Base-by-base conservation (phyloP, 257 asterid species). In the Fraxinus anomala region DNA sequence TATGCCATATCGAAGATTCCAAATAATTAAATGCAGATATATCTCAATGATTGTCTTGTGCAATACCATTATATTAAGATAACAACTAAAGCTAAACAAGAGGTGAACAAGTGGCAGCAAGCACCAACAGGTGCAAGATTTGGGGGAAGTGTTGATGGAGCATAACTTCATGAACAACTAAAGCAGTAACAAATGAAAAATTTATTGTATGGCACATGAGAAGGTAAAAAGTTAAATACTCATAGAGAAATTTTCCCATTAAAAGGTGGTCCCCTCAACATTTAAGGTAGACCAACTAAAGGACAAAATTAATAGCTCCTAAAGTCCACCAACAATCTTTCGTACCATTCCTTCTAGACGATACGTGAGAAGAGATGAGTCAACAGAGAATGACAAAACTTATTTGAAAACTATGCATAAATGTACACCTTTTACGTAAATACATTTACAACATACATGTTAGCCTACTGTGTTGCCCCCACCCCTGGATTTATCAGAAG, bases 231-330 rank as follows among this genome's bases (percentile, higher is more conserved):
- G 0, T 71, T 71, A 12, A 70, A 21, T 71, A 19, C 36, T 12
- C 68, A 47, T 2, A 23, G 66, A 72, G 47, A 73, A 49, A 5
- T 10, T 6, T 71, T 28, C 19, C 68, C 67, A 73, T 47, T 24
- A 26, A 49, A 24, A 61, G 34, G 56, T 24, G 14, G 24, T 5
- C 65, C 12, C 63, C 63, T 5, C 76, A 72, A 72, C 24, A 72
- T 47, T 73, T 30, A 73, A 3, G 28, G 13, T 21, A 73, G 17
- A 73, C 66, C 66, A 13, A 26, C 66, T 73, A 44, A 44, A 73
- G 75, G 66, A 44, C 66, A 49, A 39, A 42, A n/a, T 28, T 7
- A 47, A 21, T 23, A 49, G 44, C 40, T 24, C 68, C 33, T 73
- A 14, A 23, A 23, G 31, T 11, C 26, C 61, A 8, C 14, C 75